Conservation (phyloP, 345 rosid genomes). For the Aegle marmelos region DNA sequence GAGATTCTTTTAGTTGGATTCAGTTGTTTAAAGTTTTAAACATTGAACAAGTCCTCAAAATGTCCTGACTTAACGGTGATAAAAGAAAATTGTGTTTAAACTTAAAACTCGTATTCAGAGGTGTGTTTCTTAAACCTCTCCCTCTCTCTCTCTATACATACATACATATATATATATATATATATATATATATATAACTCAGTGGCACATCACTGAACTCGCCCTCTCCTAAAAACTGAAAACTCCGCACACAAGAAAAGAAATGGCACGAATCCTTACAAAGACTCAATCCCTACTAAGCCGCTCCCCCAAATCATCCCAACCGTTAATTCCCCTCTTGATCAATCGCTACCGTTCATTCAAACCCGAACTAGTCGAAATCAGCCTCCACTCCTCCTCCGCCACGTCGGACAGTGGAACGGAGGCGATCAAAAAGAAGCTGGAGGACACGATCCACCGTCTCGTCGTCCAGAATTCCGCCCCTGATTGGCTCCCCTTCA, state of each 20-base stretch:
- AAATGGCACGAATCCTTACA: conserved; percentile 2
- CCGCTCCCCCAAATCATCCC: background rate
- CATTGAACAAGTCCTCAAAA: too few relatives aligned
- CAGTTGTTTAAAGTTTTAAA: too few relatives aligned
- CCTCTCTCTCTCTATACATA: too few relatives aligned
- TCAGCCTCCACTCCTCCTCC: conserved; percentile 9
- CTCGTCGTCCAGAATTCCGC: conserved; percentile 36
- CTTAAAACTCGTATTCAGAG: too few relatives aligned
- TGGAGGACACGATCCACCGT: conserved; percentile 37
- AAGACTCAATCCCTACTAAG: background rate
- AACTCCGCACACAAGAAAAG: background rate
- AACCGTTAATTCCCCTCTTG: background rate
- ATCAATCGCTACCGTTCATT: conserved; percentile 3
- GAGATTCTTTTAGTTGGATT: too few relatives aligned
- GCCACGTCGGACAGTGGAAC: background rate
- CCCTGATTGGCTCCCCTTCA: conserved; percentile 51
- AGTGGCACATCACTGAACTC: background rate
- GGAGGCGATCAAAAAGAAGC: conserved; percentile 14
- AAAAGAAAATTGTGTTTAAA: too few relatives aligned
- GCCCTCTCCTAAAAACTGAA: background rate
- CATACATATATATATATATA: background rate
- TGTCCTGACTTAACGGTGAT: too few relatives aligned
- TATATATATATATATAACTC: background rate
- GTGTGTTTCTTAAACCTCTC: too few relatives aligned
- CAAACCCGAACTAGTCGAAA: conserved; percentile 16